These are phyloP conservation scores for Citrus glauca DNA, from an alignment of 345 rosid species.

Conservation along the genomic window DNA sequence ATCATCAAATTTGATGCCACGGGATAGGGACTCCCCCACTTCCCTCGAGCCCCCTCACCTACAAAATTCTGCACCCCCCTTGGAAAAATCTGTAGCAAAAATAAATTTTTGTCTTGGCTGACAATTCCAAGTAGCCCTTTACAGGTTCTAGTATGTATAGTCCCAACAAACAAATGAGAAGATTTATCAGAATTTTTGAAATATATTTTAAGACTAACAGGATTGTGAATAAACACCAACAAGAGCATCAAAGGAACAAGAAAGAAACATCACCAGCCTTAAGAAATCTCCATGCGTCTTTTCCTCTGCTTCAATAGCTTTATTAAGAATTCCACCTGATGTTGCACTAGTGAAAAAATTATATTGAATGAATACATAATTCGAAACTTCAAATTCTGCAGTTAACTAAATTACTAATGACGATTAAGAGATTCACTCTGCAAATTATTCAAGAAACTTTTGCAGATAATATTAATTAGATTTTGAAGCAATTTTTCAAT, in stretches of 20 bases:
- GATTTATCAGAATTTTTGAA: neutral
- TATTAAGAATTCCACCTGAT: slow-evolving; percentile 60
- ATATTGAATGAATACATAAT: neutral
- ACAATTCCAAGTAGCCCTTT: no score
- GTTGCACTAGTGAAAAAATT: slow-evolving; percentile 31
- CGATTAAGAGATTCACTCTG: neutral
- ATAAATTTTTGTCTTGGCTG: no score
- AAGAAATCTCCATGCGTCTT: slow-evolving; percentile 58
- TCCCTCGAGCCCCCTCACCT: no score
- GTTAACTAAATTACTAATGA: neutral
- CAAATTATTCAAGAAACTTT: neutral
- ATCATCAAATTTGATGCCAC: no score
- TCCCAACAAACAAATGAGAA: no score
- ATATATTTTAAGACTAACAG: neutral
- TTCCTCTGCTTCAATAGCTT: slow-evolving; percentile 72
- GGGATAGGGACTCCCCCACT: no score
- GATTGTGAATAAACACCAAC: neutral
- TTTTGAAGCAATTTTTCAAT: neutral
- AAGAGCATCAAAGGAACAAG: neutral
- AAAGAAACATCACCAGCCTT: slow-evolving; percentile 55
- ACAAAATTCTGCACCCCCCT: no score
- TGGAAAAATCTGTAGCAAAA: no score
- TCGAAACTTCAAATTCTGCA: neutral
- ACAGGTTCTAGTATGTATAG: no score
- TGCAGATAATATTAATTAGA: neutral